Conservation (phyloP, 495 filamentous ascomycete genomes). For the Aspergillus ellipticus region DNA sequence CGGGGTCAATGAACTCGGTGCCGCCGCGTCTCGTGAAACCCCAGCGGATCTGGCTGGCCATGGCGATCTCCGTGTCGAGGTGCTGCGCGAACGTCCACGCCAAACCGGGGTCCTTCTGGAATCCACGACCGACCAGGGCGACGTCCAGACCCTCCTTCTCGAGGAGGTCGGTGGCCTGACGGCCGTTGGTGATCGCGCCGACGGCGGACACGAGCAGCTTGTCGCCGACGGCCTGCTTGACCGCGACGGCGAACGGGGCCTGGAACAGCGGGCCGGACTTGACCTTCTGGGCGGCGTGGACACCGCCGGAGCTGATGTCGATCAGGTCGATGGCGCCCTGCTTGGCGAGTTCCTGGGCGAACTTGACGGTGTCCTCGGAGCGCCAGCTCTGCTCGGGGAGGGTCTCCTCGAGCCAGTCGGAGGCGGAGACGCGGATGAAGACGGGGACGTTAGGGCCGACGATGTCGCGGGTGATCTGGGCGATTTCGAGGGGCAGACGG, state of each 20-base stretch:
- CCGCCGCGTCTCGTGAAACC: constrained; percentile 27
- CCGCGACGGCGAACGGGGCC: constrained; percentile 55
- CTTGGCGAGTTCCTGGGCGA: constrained; percentile 53
- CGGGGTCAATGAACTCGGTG: constrained; percentile 14
- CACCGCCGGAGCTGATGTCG: constrained; percentile 62
- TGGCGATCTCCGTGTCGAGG: constrained; percentile 51
- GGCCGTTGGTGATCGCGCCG: constrained; percentile 59
- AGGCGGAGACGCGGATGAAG: constrained; percentile 59
- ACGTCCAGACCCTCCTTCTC: constrained; percentile 59
- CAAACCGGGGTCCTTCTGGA: constrained; percentile 61
- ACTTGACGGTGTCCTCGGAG: constrained; percentile 49
- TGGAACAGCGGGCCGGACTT: constrained; percentile 60
- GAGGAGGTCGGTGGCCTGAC: constrained; percentile 53
- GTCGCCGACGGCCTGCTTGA: constrained; percentile 63
- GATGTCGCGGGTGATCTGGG: constrained; percentile 49
- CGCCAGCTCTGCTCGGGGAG: constrained; percentile 52
- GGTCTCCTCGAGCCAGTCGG: constrained; percentile 57
- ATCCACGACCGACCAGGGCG: constrained; percentile 59
- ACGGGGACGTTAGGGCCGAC: constrained; percentile 61
- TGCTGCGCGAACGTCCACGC: constrained; percentile 66
- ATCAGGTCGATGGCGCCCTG: constrained; percentile 60
- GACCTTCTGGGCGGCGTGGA: constrained; percentile 57
- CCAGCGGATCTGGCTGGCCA: constrained; percentile 64
- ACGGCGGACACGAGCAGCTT: constrained; percentile 59
- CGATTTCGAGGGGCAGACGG: constrained; percentile 56